These are phyloP conservation scores for Bacterosira constricta DNA, from an alignment of 108 stramenopile genomes.

Conservation along the genomic window DNA sequence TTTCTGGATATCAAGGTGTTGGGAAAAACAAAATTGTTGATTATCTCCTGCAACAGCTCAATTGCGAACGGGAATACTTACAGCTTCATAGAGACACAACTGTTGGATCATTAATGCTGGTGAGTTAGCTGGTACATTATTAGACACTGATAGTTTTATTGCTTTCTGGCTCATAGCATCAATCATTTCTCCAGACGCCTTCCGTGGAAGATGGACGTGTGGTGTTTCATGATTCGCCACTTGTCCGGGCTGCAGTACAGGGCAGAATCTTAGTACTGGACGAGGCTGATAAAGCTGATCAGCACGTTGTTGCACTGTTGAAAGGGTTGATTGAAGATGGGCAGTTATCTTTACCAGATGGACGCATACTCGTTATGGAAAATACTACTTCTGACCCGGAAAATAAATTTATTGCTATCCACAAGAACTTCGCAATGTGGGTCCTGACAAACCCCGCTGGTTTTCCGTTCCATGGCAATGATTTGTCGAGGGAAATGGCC, in stretches of 20 bases:
- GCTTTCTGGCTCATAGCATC: too few species aligned
- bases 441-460: constrained; percentile 90
- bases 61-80: constrained; percentile 89
- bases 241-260: constrained; percentile 74
- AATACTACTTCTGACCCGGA: constrained; percentile 19
- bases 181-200: constrained; percentile 65
- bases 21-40: constrained; percentile 92
- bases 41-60: constrained; percentile 55
- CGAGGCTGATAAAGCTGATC: constrained; percentile 94
- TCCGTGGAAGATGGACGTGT: constrained; percentile 74
- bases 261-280: constrained; percentile 87
- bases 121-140: too few species aligned
- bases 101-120: constrained; percentile 66
- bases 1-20: constrained; percentile 91
- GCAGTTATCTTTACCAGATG: constrained; percentile 80
- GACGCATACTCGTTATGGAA: constrained; percentile 50
- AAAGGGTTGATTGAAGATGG: constrained; percentile 91
- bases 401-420: constrained; percentile 66
- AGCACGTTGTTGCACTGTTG: constrained; percentile 84
- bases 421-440: constrained; percentile 77
- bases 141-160: too few species aligned
- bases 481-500: constrained; percentile 72
- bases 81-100: constrained; percentile 95
- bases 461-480: constrained; percentile 91
- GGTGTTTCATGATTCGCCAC: constrained; percentile 79